A percentile compares a stretch with the other conserved stretches of the same genome.
phyloP scores from a whole-genome alignment of 257 asterid genomes.

The Penstemon eatonii region DNA sequence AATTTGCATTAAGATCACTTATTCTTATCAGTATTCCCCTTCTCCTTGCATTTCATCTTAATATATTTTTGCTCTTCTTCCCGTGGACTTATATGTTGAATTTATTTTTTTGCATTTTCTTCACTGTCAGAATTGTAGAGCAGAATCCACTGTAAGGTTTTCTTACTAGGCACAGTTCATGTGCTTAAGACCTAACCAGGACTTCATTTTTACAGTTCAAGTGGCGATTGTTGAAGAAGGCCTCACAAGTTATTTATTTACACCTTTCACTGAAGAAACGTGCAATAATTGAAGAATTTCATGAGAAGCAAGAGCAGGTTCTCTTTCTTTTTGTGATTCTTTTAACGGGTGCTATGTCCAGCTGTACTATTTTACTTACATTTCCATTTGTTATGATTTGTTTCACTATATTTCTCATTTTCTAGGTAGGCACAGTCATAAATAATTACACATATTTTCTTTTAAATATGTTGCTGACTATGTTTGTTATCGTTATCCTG shows the following conservation, averaged over 20 bases:
- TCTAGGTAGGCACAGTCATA: background rate
- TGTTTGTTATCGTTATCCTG: slow-evolving; percentile 24
- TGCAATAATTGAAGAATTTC: slow-evolving; percentile 77
- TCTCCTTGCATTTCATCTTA: background rate
- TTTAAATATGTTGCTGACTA: slow-evolving; percentile 19
- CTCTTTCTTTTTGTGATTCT: slow-evolving; percentile 35
- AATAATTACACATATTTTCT: background rate
- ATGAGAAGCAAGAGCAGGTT: slow-evolving; percentile 97
- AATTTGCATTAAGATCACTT: background rate
- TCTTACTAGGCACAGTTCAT: slow-evolving; percentile 4
- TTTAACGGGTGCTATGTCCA: slow-evolving; percentile 25
- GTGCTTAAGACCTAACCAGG: background rate
- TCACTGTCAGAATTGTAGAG: background rate
- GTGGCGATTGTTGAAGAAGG: slow-evolving; percentile 83
- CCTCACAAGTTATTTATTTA: slow-evolving; percentile 85
- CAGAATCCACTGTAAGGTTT: background rate
- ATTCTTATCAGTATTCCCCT: background rate
- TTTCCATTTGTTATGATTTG: slow-evolving; percentile 11
- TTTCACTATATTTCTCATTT: slow-evolving; percentile 10
- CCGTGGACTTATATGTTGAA: background rate
- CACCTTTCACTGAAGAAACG: slow-evolving; percentile 87
- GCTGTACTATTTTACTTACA: slow-evolving; percentile 12
- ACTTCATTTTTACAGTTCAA: slow-evolving; percentile 58
- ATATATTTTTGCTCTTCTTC: background rate
- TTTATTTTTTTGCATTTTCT: slow-evolving; percentile 1